Conservation (phyloP, 2,329 filamentous ascomycete species). For the Alternaria rosae region DNA sequence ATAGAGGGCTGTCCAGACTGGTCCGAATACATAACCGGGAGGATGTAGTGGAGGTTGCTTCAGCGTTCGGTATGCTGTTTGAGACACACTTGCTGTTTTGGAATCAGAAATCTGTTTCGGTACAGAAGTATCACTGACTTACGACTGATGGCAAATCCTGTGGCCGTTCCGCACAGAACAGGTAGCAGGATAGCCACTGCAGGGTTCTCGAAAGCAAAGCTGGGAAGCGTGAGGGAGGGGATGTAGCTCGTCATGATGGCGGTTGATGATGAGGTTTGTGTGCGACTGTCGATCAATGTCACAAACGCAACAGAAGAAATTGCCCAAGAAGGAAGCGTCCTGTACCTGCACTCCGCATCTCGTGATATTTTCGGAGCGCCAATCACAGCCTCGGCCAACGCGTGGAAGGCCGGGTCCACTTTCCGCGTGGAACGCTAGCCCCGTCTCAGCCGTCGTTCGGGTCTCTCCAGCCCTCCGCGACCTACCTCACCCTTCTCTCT, state of each 20-base stretch:
- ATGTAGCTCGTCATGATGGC: slow-evolving; percentile 78
- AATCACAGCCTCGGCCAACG: slow-evolving; percentile 28
- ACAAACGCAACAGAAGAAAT: neutral
- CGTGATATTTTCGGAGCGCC: slow-evolving; percentile 19
- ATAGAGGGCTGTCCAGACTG: slow-evolving; percentile 67
- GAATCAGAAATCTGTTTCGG: slow-evolving; percentile 2
- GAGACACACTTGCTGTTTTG: slow-evolving; percentile 41
- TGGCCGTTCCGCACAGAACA: slow-evolving; percentile 73
- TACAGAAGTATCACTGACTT: slow-evolving; percentile 40
- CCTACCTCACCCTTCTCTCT: slow-evolving; percentile 33
- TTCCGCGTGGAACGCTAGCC: slow-evolving; percentile 30
- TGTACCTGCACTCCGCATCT: slow-evolving; percentile 12
- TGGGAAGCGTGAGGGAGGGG: slow-evolving; percentile 77
- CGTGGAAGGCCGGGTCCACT: slow-evolving; percentile 28
- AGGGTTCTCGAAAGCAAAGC: slow-evolving; percentile 73
- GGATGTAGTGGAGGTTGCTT: slow-evolving; percentile 70
- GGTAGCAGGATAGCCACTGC: slow-evolving; percentile 79
- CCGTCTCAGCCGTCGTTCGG: slow-evolving; percentile 26
- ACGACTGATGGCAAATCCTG: slow-evolving; percentile 75
- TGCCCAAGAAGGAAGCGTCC: neutral
- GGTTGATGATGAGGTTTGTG: slow-evolving; percentile 30
- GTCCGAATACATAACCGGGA: slow-evolving; percentile 65
- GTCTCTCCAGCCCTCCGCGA: slow-evolving; percentile 25
- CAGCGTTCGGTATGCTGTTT: slow-evolving; percentile 69
- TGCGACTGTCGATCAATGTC: neutral